A percentile compares a stretch with the other conserved stretches of the same genome.
Conservation (phyloP, 441 rosid species). For the Corymbia calophylla region DNA sequence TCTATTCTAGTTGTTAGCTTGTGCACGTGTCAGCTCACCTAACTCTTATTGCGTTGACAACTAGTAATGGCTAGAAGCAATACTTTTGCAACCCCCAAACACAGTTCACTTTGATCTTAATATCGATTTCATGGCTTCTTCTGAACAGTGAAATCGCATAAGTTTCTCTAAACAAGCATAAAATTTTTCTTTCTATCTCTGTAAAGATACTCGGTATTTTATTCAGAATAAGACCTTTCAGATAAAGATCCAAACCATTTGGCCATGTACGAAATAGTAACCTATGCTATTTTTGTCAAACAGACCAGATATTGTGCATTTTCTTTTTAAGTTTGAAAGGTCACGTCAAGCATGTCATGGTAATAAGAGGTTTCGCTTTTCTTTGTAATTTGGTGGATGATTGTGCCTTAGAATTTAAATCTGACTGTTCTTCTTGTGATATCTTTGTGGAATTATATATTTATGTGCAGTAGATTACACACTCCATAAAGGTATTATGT, state of each 20-base stretch:
- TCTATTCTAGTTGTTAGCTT: neutral
- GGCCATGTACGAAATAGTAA: neutral
- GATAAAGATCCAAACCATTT: neutral
- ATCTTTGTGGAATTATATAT: neutral
- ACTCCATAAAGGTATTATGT: neutral
- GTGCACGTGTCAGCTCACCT: neutral
- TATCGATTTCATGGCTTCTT: neutral
- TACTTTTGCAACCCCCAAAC: neutral
- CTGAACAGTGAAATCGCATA: neutral
- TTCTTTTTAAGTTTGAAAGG: neutral
- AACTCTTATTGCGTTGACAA: neutral
- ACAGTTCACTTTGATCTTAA: neutral
- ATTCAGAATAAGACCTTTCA: neutral
- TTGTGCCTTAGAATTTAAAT: neutral
- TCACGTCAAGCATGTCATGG: neutral
- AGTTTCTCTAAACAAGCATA: neutral
- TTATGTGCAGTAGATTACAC: neutral
- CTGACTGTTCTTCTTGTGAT: neutral
- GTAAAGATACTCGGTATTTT: neutral
- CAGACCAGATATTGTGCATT: neutral
- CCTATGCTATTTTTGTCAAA: neutral
- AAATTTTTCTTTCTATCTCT: neutral
- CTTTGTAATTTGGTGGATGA: neutral
- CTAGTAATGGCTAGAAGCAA: neutral
- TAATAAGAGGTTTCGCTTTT: neutral